Evolutionary conservation across 2,329 filamentous ascomycete genomes (phyloP).

Genomic region (Truncatella angustata): DNA sequence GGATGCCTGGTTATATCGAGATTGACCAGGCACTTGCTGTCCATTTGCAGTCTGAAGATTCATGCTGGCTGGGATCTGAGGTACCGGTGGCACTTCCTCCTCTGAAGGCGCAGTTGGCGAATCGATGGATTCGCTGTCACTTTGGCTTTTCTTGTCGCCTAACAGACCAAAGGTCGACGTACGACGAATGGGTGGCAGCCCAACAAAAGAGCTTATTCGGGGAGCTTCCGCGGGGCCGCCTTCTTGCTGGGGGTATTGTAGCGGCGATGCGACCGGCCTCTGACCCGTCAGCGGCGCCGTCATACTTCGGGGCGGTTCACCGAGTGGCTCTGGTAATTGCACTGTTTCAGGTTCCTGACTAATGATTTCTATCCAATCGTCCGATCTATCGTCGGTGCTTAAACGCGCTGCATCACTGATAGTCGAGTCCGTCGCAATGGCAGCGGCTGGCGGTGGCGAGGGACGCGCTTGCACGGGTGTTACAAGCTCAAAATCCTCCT

Average conservation of each 20-base stretch:
- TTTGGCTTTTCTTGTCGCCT: conserved; percentile 29
- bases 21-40: background rate
- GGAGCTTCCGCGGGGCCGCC: conserved; percentile 26
- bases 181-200: conserved; percentile 57
- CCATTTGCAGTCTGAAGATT: background rate
- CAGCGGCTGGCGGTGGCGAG: conserved; percentile 9
- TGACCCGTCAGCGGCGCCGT: conserved; percentile 22
- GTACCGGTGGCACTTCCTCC: conserved; percentile 19
- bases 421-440: background rate
- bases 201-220: conserved; percentile 51
- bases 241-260: conserved; percentile 15
- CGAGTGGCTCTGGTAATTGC: background rate
- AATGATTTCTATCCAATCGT: conserved; percentile 32
- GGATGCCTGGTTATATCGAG: background rate
- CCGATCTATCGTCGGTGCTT: conserved; percentile 24
- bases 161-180: conserved; percentile 53
- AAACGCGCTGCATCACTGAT: conserved; percentile 26
- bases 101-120: conserved; percentile 22
- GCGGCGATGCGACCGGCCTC: conserved; percentile 16
- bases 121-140: conserved; percentile 26
- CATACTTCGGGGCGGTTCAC: conserved; percentile 20
- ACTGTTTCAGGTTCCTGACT: conserved; percentile 17
- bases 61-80: conserved; percentile 1
- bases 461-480: conserved; percentile 17
- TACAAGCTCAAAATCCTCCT: conserved; percentile 30